phyloP scores from a whole-genome alignment of 495 filamentous ascomycete species.

The Pyrenopolyporus hunteri region DNA sequence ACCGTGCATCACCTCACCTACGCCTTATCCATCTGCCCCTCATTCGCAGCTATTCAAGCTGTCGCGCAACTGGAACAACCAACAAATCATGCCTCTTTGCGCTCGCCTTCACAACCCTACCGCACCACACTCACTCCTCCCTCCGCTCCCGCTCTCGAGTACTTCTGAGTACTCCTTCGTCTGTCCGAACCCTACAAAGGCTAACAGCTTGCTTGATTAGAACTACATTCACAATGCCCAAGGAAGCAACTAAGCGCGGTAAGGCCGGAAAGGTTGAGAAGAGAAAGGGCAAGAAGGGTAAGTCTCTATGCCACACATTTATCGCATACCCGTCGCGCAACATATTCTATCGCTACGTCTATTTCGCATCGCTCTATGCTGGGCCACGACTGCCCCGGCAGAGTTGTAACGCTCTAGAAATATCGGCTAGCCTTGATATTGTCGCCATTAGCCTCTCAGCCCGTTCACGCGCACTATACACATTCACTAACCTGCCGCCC shows the following conservation, averaged over 20 bases:
- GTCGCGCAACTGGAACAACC: conserved; percentile 11
- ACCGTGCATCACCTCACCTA: conserved; percentile 27
- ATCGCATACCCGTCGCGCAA: not conserved
- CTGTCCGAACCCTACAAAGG: not conserved
- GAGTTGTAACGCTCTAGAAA: too few species aligned
- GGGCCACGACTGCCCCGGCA: too few species aligned
- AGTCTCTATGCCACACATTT: conserved; percentile 24
- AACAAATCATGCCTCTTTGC: not conserved
- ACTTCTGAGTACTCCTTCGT: not conserved
- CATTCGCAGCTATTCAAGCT: conserved; percentile 21
- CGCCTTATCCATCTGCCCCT: conserved; percentile 31
- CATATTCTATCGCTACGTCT: not conserved
- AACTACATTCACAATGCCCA: conserved; percentile 51
- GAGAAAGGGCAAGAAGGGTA: conserved; percentile 58
- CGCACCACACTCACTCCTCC: not conserved
- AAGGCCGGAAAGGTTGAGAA: conserved; percentile 51
- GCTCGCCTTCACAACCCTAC: not conserved
- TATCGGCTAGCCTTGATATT: too few species aligned
- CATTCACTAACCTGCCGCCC: conserved; percentile 22
- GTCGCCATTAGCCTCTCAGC: not conserved
- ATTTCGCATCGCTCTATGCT: too few species aligned
- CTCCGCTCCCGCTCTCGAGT: not conserved
- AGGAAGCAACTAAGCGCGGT: conserved; percentile 56
- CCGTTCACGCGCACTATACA: not conserved
- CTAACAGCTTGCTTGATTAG: conserved; percentile 33